A percentile compares a stretch with the other conserved stretches of the same genome.
phyloP scores from a whole-genome alignment of 208 protist genomes.

The Crithidia brevicula region DNA sequence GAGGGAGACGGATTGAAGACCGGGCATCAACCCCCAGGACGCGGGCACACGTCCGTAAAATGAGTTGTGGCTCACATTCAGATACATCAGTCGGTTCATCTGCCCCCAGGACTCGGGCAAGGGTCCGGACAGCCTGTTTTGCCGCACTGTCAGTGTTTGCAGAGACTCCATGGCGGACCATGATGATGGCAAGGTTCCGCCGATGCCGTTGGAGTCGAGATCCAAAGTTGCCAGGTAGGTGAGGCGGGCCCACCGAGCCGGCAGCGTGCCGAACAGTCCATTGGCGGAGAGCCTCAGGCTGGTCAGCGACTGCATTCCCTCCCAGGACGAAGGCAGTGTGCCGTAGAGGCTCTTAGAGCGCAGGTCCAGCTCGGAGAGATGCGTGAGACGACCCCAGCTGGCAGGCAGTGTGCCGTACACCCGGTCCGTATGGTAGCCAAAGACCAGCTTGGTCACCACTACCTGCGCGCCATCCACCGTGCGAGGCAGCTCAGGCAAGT shows the following conservation, averaged over 20 bases:
- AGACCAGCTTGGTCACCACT: background rate
- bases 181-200: background rate
- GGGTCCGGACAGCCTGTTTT: background rate
- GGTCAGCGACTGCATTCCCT: background rate
- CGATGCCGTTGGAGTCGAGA: background rate
- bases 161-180: background rate
- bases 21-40: background rate
- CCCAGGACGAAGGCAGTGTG: constrained; percentile 17
- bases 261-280: constrained; percentile 10
- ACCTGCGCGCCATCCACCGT: constrained; percentile 2
- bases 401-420: constrained; percentile 21
- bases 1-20: background rate
- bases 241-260: constrained; percentile 1
- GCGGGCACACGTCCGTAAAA: background rate
- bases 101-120: constrained; percentile 4
- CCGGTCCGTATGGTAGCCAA: constrained; percentile 10
- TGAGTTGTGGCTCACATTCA: background rate
- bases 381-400: constrained; percentile 7
- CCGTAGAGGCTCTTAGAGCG: constrained; percentile 4
- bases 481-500: constrained; percentile 11
- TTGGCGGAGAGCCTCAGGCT: constrained; percentile 4
- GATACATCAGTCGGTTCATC: background rate
- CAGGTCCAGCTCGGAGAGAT: background rate
- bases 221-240: background rate
- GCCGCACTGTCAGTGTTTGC: background rate